Base-by-base conservation (phyloP, 805 yeast genomes). In the Kodamaea nitidulidarum region DNA sequence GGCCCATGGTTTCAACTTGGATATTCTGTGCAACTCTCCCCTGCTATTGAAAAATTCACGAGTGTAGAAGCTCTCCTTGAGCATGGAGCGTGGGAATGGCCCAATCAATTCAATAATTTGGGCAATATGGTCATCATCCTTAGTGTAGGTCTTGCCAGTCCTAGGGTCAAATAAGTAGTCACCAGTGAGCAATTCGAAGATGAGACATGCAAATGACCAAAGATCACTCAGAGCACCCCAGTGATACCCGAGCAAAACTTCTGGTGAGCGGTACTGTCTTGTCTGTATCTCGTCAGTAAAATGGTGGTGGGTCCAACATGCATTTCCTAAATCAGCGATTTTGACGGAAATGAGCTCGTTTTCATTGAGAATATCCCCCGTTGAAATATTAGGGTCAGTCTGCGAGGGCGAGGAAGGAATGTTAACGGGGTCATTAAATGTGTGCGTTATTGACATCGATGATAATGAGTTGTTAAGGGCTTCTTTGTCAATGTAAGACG, bases 181-280 rank as follows among this genome's bases (percentile, higher is more conserved):
- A 3, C 98, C 98, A 0, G 98, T 91, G 32, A 91, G 61, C 16
- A 93, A 70, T 65, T 93, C 98, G 63, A 93, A 93, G 1, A 85
- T 70, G 52, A 93, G 64, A 63, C 98, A 90, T 0, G 95, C 97
- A 52, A 85, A 70, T n/a, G 96, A 85, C 98, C 98, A 93, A 35
- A 91, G 75, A 62, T 93, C 98, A 1, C 95, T 82, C 39, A 91
- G 80, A 38, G 95, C 88, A 1, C 98, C 98, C 98, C 98, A 93
- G 53, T 55, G 54, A 55, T 61, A 55, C 15, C 79, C 80, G 28
- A 81, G 54, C 4, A 81, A 65, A 2, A 79, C 74, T 49, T 81
- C 87, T 0, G 86, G 85, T 1, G 83, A 65, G 26, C 87, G 58
- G 51, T 80, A 80, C 50, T 80, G 85, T 41, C 87, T 58, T 2